Conservation (phyloP, 106 monocot species). For the Acorus calamus region DNA sequence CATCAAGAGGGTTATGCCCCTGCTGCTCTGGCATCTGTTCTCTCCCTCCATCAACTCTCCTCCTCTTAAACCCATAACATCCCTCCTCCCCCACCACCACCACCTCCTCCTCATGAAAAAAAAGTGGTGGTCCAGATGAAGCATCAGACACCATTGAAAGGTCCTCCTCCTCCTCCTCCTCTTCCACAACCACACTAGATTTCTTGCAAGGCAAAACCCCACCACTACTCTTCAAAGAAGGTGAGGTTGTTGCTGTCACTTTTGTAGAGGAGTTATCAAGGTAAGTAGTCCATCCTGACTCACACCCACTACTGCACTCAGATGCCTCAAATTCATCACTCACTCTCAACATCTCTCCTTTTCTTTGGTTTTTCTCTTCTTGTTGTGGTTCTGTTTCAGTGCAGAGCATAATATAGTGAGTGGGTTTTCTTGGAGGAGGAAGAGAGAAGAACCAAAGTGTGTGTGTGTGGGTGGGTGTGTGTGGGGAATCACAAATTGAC, state of each 20-base stretch:
- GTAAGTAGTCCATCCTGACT: slow-evolving; percentile 92
- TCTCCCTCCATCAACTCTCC: slow-evolving; percentile 19
- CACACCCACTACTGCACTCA: slow-evolving; percentile 76
- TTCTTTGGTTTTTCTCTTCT: too few species aligned
- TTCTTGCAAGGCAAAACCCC: not conserved
- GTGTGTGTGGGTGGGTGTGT: not conserved
- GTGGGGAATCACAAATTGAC: slow-evolving; percentile 14
- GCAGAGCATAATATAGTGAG: too few species aligned
- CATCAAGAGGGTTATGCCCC: slow-evolving; percentile 30
- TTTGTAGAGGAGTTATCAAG: slow-evolving; percentile 32
- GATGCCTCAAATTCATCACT: slow-evolving; percentile 26
- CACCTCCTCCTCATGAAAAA: slow-evolving; percentile 21
- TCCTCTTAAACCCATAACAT: slow-evolving; percentile 17
- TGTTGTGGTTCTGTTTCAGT: too few species aligned
- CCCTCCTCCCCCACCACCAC: slow-evolving; percentile 7
- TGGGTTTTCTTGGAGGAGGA: not conserved
- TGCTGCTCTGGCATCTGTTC: not conserved
- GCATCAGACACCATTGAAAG: slow-evolving; percentile 95
- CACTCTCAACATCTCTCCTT: slow-evolving; percentile 8
- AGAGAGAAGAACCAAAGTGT: not conserved
- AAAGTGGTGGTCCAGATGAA: slow-evolving; percentile 78
- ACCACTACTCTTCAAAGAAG: too few species aligned
- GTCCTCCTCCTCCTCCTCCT: slow-evolving; percentile 66
- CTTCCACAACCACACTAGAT: slow-evolving; percentile 9
- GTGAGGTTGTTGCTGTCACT: too few species aligned